Evolutionary conservation across 1,139 yeast species (phyloP).

Genomic region (Scheffersomyces quercinus): DNA sequence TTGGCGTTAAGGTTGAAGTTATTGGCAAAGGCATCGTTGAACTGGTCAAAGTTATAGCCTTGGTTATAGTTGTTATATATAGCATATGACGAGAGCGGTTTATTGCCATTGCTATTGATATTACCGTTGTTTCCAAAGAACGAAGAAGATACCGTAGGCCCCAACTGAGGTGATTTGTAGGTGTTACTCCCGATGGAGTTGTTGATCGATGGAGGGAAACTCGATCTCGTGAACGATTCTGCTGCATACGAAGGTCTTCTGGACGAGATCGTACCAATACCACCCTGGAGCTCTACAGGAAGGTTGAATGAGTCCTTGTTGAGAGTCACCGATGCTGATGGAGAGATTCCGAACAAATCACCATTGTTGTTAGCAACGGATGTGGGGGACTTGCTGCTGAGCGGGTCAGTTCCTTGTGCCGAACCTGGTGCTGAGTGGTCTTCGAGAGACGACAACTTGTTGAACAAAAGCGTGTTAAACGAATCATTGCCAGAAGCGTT

Average conservation of each 20-base stretch:
- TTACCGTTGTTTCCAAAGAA: conserved; percentile 19
- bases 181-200: conserved; percentile 1
- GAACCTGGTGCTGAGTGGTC: conserved; percentile 7
- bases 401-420: neutral
- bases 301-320: conserved; percentile 40
- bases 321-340: conserved; percentile 3
- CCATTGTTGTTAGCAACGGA: conserved; percentile 6
- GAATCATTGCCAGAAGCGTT: conserved; percentile 5
- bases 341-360: conserved; percentile 7
- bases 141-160: neutral
- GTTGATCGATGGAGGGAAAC: conserved; percentile 13
- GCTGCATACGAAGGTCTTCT: conserved; percentile 69
- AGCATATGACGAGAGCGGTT: conserved; percentile 16
- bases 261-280: conserved; percentile 59
- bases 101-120: conserved; percentile 9
- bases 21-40: conserved; percentile 37
- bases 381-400: conserved; percentile 11
- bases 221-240: conserved; percentile 51
- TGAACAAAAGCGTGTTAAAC: conserved; percentile 31
- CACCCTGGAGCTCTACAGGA: conserved; percentile 65
- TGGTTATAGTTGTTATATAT: conserved; percentile 16
- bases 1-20: conserved; percentile 34
- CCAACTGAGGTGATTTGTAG: conserved; percentile 1
- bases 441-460: conserved; percentile 28
- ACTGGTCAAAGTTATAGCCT: conserved; percentile 25